Evolutionary conservation across 306 rosid genomes (phyloP).

Genomic region (Sindora glabra): DNA sequence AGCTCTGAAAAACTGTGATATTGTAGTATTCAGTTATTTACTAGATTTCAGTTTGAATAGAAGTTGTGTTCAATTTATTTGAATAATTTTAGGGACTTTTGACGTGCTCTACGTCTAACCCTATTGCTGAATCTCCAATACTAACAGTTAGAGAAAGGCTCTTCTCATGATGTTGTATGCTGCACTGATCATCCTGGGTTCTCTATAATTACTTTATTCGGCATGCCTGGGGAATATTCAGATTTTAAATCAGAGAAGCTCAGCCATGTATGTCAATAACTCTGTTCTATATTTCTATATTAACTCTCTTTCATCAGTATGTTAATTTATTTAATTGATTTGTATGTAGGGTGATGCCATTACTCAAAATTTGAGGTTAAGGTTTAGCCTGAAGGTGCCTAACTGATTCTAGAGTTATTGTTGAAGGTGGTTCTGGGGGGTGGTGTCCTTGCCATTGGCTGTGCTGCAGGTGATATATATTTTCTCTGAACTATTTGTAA

Average conservation of each 20-base stretch:
- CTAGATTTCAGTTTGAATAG: conserved; percentile 9
- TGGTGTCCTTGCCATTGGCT: conserved; percentile 98
- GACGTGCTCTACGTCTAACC: conserved; percentile 8
- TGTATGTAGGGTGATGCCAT: conserved; percentile 92
- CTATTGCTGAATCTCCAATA: conserved; percentile 24
- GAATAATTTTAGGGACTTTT: background rate
- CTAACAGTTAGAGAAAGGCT: conserved; percentile 83
- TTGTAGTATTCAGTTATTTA: background rate
- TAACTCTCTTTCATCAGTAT: conserved; percentile 7
- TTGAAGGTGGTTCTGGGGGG: conserved; percentile 99
- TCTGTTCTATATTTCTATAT: conserved; percentile 1
- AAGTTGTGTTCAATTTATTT: background rate
- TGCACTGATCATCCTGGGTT: conserved; percentile 89
- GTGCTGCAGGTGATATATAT: conserved; percentile 74
- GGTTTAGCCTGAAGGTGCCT: conserved; percentile 98
- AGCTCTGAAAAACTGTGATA: background rate
- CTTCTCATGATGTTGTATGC: conserved; percentile 80
- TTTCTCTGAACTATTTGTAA: conserved; percentile 4
- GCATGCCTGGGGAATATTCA: conserved; percentile 94
- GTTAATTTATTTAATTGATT: conserved; percentile 18
- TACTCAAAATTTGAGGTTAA: conserved; percentile 80
- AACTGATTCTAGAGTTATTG: conserved; percentile 73
- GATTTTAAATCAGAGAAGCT: conserved; percentile 87
- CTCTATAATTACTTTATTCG: conserved; percentile 83
- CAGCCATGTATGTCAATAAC: conserved; percentile 60